Evolutionary conservation across 1,139 yeast species (phyloP), one percentile per base, ranked within the genome.

Genomic region (Hyphopichia fennica): DNA sequence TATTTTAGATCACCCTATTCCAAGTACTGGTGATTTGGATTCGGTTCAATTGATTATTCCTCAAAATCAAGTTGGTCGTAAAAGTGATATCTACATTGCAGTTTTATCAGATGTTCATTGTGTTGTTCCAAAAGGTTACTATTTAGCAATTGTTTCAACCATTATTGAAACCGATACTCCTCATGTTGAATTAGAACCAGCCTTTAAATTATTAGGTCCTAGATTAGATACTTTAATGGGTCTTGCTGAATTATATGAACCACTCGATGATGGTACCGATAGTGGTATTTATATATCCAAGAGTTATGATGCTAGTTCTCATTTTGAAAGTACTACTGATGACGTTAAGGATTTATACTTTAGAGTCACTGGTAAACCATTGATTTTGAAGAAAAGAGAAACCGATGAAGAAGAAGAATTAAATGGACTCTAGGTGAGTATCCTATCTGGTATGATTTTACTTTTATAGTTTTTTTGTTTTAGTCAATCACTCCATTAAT

Each of bases 31-130:
- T 51, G 87, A 87, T 56, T 82, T 87, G 46, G 97, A 90, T 64
- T 90, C 98, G 5, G 79, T 89, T 42, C 99, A 93, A 69, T 84
- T 93, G 55, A 88, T 93, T 61, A 89, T 93, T 49, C 98, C 99
- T 20, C 99, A 95, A 67, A 90, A 90, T 67, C 99, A 95, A 67
- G 89, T 90, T 44, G 86, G 83, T 49, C 84, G 99, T 58, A 87
- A 89, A 68, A 87, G 90, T 62, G 99, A 93, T 63, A 93, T 93
- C 52, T 93, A 95, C 67, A 81, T 95, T 56, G 97, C 99, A 1
- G 86, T 88, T 35, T 79, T 95, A 44, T 90, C 97, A 4, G 82
- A 87, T 47, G 85, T 89, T 36, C 99, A 95, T 67, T 87, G 89
- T 60, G 97, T 93, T 43, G 85, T 91, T 48, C 86, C 96, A 46